A percentile compares a stretch with the other conserved stretches of the same genome.
Conservation (phyloP, 2,329 filamentous ascomycete species). For the Pleurostoma richardsiae region DNA sequence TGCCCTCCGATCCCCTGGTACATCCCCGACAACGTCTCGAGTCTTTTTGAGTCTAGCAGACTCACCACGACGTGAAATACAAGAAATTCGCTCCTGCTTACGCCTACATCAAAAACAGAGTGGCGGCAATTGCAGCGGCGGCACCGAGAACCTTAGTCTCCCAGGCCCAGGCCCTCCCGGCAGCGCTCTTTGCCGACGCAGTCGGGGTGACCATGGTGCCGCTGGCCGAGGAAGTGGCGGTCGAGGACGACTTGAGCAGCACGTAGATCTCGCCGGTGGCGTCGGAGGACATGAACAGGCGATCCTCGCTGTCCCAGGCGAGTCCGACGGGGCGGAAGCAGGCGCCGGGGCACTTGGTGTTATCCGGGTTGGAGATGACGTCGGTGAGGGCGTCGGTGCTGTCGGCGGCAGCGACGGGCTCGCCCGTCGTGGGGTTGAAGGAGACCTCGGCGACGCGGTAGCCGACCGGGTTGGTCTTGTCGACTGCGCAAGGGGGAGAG, state of each 20-base stretch:
- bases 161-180: too few species aligned
- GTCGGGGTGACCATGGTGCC: neutral
- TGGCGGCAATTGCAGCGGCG: too few species aligned
- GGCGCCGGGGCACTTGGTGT: slow-evolving; percentile 44
- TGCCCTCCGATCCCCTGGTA: too few species aligned
- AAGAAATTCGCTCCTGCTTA: too few species aligned
- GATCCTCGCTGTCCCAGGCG: slow-evolving; percentile 39
- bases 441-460: slow-evolving; percentile 35
- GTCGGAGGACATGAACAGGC: slow-evolving; percentile 59
- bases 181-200: neutral
- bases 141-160: too few species aligned
- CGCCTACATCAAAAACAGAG: too few species aligned
- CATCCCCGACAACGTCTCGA: too few species aligned
- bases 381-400: slow-evolving; percentile 44
- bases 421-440: slow-evolving; percentile 32
- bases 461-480: slow-evolving; percentile 36
- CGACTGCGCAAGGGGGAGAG: slow-evolving; percentile 21
- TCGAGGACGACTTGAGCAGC: slow-evolving; percentile 18
- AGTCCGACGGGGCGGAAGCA: slow-evolving; percentile 62
- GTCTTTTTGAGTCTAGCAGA: too few species aligned
- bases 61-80: too few species aligned
- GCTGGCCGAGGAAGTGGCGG: neutral
- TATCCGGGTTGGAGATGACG: slow-evolving; percentile 50
- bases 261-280: slow-evolving; percentile 61
- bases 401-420: slow-evolving; percentile 27